A percentile compares a stretch with the other conserved stretches of the same genome.
Evolutionary conservation across 164 flowering plant genomes (phyloP).

Genomic region (Nymphaea thermarum): DNA sequence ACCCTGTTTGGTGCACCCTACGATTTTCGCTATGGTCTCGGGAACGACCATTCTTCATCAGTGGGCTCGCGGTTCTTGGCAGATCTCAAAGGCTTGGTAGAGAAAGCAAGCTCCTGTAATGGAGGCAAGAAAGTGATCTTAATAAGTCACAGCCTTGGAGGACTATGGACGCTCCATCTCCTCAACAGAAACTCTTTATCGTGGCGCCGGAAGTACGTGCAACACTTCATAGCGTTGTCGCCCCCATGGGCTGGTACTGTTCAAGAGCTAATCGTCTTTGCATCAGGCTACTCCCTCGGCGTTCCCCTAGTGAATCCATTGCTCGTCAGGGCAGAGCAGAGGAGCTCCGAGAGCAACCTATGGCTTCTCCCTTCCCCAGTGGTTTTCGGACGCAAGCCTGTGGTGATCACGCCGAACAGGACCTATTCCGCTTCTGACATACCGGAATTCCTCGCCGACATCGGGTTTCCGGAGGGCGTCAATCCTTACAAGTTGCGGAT

Average conservation of each 20-base stretch:
- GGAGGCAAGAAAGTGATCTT: conserved; percentile 65
- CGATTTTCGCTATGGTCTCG: conserved; percentile 80
- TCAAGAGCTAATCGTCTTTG: conserved; percentile 68
- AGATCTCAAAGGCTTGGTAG: conserved; percentile 52
- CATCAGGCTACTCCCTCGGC: conserved; percentile 71
- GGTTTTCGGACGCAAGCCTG: conserved; percentile 20
- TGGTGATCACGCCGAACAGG: conserved; percentile 34
- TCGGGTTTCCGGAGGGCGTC: conserved; percentile 55
- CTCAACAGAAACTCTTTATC: conserved; percentile 40
- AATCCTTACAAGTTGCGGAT: conserved; percentile 42
- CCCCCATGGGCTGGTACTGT: conserved; percentile 94
- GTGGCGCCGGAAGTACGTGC: conserved; percentile 55
- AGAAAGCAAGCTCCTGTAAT: conserved; percentile 47
- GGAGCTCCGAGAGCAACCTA: conserved; percentile 86
- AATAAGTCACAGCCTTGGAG: conserved; percentile 83
- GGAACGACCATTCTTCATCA: conserved; percentile 45
- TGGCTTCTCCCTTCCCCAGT: conserved; percentile 78
- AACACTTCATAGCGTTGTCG: conserved; percentile 63
- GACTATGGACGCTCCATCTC: conserved; percentile 67
- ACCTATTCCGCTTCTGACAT: conserved; percentile 42
- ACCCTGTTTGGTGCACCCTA: conserved; percentile 90
- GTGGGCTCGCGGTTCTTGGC: conserved; percentile 58
- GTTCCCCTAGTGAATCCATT: conserved; percentile 74
- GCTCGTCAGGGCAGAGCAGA: conserved; percentile 60
- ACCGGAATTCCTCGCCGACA: conserved; percentile 44